Percentiles rank a stretch among this genome's conserved stretches.
Evolutionary conservation across 495 filamentous ascomycete genomes (phyloP).

Genomic region (Penicillium pancosmium): DNA sequence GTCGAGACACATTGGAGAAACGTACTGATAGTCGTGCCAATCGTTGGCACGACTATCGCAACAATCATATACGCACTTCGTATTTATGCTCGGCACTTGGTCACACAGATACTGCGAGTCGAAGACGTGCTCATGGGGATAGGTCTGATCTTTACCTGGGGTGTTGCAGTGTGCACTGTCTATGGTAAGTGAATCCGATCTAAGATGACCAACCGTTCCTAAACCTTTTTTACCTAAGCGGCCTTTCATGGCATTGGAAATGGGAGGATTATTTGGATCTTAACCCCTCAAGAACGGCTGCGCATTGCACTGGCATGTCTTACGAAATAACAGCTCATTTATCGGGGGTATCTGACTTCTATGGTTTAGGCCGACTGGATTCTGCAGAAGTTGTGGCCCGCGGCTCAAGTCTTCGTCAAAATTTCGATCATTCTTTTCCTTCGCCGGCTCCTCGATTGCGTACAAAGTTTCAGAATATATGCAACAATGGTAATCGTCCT

Average conservation of each 20-base stretch:
- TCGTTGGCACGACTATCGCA: slow-evolving; percentile 20
- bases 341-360: slow-evolving; percentile 2
- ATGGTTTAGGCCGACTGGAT: slow-evolving; percentile 27
- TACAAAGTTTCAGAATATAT: slow-evolving; percentile 13
- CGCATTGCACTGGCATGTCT: slow-evolving; percentile 18
- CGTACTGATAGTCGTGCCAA: slow-evolving; percentile 20
- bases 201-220: too few relatives aligned
- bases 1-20: slow-evolving; percentile 15
- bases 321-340: background rate
- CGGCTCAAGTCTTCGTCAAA: slow-evolving; percentile 36
- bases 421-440: slow-evolving; percentile 41
- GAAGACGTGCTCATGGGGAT: slow-evolving; percentile 28
- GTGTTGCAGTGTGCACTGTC: slow-evolving; percentile 19
- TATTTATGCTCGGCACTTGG: slow-evolving; percentile 18
- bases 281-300: slow-evolving; percentile 6
- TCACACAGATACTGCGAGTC: slow-evolving; percentile 5
- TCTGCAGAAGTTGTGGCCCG: slow-evolving; percentile 28
- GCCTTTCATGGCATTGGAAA: slow-evolving; percentile 11
- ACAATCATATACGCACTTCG: slow-evolving; percentile 24
- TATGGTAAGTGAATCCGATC: slow-evolving; percentile 18
- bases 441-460: slow-evolving; percentile 25
- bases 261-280: slow-evolving; percentile 9
- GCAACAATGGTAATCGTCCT: slow-evolving; percentile 24
- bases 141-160: slow-evolving; percentile 23
- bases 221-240: background rate